Conservation (phyloP, 345 rosid genomes). For the Erysimum cheiranthoides region DNA sequence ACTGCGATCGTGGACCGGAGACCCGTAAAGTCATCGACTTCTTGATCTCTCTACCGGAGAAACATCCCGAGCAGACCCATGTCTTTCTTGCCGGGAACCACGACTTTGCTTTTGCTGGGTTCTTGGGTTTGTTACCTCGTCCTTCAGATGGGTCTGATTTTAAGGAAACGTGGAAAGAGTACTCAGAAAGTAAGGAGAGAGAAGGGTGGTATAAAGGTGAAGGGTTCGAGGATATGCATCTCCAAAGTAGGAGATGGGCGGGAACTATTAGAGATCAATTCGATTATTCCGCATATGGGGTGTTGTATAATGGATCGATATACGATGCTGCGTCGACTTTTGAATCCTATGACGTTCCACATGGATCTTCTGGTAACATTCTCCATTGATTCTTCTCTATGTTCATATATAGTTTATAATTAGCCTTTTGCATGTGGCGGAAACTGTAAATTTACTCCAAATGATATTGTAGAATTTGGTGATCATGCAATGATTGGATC, state of each 20-base stretch:
- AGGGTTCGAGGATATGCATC: constrained; percentile 69
- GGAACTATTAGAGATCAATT: constrained; percentile 58
- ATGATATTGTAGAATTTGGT: neutral
- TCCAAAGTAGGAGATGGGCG: constrained; percentile 82
- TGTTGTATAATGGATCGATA: constrained; percentile 63
- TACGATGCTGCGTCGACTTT: constrained; percentile 83
- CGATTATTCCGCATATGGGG: constrained; percentile 57
- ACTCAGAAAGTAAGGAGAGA: constrained; percentile 58
- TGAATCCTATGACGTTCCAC: constrained; percentile 74
- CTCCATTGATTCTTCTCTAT: neutral
- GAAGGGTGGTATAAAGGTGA: constrained; percentile 83
- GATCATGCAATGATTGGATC: neutral
- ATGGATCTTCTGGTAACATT: constrained; percentile 71
- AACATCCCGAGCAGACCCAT: constrained; percentile 63
- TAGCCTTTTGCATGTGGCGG: neutral
- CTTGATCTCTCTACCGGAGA: constrained; percentile 55
- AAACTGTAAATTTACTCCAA: neutral
- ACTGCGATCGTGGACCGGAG: constrained; percentile 87
- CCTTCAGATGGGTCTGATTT: constrained; percentile 57
- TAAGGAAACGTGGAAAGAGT: constrained; percentile 69
- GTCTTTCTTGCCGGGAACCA: constrained; percentile 77
- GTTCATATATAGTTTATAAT: neutral
- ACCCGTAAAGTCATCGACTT: constrained; percentile 70
- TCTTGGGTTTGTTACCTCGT: constrained; percentile 59
- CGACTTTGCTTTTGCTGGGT: constrained; percentile 78